Base-by-base conservation (phyloP, 441 rosid species). In the Viola pubescens region DNA sequence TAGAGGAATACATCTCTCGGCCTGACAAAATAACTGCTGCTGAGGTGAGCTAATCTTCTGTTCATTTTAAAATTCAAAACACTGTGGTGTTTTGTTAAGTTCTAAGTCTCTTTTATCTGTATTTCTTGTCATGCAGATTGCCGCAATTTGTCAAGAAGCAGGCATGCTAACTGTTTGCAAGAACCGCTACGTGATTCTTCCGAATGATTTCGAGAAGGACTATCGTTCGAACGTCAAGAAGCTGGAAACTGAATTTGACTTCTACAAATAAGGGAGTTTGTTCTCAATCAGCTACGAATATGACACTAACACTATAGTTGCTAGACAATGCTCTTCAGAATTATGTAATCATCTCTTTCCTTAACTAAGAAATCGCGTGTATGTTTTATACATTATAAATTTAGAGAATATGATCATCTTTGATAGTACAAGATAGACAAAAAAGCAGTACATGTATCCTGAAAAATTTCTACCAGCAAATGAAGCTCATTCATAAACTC, bases 1-100 rank as follows among this genome's bases (percentile, higher is more conserved):
- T 89, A 81, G 95, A 89, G 70, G 97, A 89, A 75, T 89, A 82
- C 68, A 87, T 85, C 58, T 86, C 91, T 66, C 79, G 94, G 43
- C 96, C 96, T 9, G 94, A 89, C 68, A 89, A 84, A 80, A 89
- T 86, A 62, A 89, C 94, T 60, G 91, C 96, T 70, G 94, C 94
- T 48, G 96, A 89, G 89, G 96, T 89, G 59, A 59, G 87, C 4
- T 6, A 9, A 3, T 4, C 14, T 47, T 11, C 52, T 13, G 52
- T 12, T 1, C 7, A 4, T 48, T 11, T 48, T 13, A 3, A 6
- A 3, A 7, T 19, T 51, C 3, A 19, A 2, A 6, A 3, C 2
- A 14, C 6, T 50, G 10, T 50, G 10, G 7, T 13, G 9, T 5
- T 4, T 13, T 51, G 11, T 4, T 5, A 5, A 4, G 8, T 14